A percentile compares a stretch with the other conserved stretches of the same genome.
phyloP scores from a whole-genome alignment of 2,329 filamentous ascomycete species.

The Penicillium paneum region DNA sequence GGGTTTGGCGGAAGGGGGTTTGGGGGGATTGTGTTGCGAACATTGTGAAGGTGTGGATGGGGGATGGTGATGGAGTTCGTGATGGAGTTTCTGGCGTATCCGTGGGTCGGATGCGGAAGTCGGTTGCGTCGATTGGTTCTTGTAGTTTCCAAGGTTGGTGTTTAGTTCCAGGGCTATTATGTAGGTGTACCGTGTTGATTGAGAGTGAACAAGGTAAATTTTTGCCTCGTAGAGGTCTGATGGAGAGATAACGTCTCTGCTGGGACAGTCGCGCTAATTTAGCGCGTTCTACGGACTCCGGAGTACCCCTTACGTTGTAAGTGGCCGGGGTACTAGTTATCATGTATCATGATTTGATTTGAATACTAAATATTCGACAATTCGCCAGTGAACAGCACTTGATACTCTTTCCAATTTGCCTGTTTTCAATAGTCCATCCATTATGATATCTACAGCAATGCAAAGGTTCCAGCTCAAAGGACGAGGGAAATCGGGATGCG shows the following conservation, averaged over 20 bases:
- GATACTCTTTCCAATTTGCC: neutral
- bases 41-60: constrained; percentile 18
- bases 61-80: neutral
- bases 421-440: neutral
- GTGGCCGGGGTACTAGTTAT: no score
- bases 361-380: neutral
- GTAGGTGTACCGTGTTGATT: neutral
- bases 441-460: neutral
- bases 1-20: constrained; percentile 23
- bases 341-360: neutral
- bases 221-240: neutral
- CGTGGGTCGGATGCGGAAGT: constrained; percentile 21
- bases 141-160: neutral
- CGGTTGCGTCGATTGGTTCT: constrained; percentile 9
- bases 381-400: neutral
- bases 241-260: neutral
- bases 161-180: neutral
- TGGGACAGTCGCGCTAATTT: neutral
- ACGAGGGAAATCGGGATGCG: neutral
- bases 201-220: neutral
- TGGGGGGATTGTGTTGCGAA: constrained; percentile 27
- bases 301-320: neutral
- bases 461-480: neutral
- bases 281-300: neutral
- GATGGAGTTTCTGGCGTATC: constrained; percentile 9